Evolutionary conservation across 805 yeast genomes (phyloP), one percentile per base, ranked within the genome.

Genomic region (Kluyveromyces lactis): DNA sequence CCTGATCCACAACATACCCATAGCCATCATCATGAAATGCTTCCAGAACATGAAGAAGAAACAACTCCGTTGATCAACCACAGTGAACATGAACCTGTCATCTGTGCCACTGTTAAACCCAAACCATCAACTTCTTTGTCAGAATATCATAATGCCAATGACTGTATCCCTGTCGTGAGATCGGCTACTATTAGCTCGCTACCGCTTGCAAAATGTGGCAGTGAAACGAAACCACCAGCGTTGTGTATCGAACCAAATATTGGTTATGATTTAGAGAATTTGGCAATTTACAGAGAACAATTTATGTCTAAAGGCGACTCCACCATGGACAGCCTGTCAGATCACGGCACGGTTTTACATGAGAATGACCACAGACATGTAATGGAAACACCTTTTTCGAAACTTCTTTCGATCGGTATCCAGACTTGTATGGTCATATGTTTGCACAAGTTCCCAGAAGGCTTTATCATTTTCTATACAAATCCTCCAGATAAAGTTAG

Each of bases 381-480:
- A 52, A 70, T 84, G 16, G 78, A 76, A 41, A 77, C 95, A 0
- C 89, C 92, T 1, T 64, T 81, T 13, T 80, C 94, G 0, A 71
- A 85, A 42, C 63, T 90, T n/a, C 62, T 90, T 9, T 75, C 95
- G 4, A 86, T 90, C 42, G 97, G 96, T 3, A 58, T 92, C 17
- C 97, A 92, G 58, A 90, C 97, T 0, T 78, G 89, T 5, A 58
- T 89, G 37, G 97, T 95, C 0, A 76, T 90, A 21, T 75, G 94
- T 0, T 62, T 92, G 21, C 98, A 90, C 63, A 89, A 92, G 57
- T 69, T 90, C 18, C 98, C 98, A 0, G 98, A 90, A 62, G 98
- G 98, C 0, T 85, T 90, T 53, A 78, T 90, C 40, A 81, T 94
- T 33, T 90, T 75, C 57, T 61, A 58, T 38, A 58, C 83, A 82